Conservation (phyloP, 1,284 basidiomycete genomes). For the Meripilus lineatus region DNA sequence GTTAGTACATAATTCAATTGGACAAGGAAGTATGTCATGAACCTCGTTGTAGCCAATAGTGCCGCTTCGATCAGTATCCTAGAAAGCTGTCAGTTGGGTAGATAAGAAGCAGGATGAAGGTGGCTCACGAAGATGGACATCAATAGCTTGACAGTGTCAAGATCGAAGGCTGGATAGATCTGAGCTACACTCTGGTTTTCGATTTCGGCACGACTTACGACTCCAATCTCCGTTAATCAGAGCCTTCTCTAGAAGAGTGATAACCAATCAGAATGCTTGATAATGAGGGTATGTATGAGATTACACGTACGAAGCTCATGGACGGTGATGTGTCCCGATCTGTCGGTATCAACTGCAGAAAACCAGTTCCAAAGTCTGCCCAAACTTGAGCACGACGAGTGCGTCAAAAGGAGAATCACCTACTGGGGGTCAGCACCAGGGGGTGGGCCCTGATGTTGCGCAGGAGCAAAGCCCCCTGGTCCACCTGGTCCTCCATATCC, state of each 20-base stretch:
- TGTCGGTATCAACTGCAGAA: conserved; percentile 59
- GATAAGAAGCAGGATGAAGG: background rate
- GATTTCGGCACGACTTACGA: conserved; percentile 41
- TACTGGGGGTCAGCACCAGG: conserved; percentile 72
- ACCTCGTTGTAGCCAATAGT: conserved; percentile 77
- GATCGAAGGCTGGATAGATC: conserved; percentile 57
- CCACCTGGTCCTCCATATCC: conserved; percentile 14
- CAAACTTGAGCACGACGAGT: background rate
- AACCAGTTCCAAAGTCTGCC: conserved; percentile 74
- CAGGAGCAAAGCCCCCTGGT: conserved; percentile 22
- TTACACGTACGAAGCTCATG: conserved; percentile 51
- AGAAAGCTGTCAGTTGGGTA: background rate
- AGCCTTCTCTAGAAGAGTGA: conserved; percentile 53
- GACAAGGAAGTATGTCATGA: background rate
- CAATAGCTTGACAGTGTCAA: conserved; percentile 79
- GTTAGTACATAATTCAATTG: background rate
- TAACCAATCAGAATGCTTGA: conserved; percentile 3
- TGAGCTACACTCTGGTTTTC: background rate
- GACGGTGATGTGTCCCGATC: conserved; percentile 63
- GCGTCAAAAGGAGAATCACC: conserved; percentile 25
- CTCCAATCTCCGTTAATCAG: conserved; percentile 78
- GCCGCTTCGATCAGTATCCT: conserved; percentile 70
- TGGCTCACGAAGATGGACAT: conserved; percentile 73
- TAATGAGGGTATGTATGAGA: background rate
- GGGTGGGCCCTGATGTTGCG: conserved; percentile 42